Evolutionary conservation across 768 basidiomycete species (phyloP).

Genomic region (Calocera viscosa): DNA sequence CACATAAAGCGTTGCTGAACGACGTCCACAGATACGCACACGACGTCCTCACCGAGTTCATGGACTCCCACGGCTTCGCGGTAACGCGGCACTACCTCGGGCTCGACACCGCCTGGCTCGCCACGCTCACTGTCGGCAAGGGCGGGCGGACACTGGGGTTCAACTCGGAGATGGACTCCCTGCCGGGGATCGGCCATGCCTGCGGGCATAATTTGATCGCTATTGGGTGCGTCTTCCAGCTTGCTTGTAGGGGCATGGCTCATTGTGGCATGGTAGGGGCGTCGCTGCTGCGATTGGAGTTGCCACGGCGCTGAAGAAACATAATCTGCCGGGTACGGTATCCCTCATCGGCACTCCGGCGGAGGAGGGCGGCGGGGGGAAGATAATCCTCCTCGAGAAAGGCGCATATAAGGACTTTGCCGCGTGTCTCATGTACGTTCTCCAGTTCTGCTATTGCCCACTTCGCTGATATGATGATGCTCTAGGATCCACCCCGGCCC

Average conservation of each 20-base stretch:
- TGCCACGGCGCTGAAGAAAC: constrained; percentile 46
- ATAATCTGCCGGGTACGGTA: constrained; percentile 54
- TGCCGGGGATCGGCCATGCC: constrained; percentile 30
- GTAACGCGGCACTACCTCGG: constrained; percentile 45
- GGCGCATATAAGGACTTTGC: neutral
- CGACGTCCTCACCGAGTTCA: constrained; percentile 53
- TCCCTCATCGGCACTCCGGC: constrained; percentile 69
- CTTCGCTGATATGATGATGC: too few species aligned
- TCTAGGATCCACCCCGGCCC: neutral
- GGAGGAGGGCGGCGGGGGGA: constrained; percentile 19
- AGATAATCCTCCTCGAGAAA: neutral
- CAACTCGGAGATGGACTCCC: constrained; percentile 71
- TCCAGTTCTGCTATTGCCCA: too few species aligned
- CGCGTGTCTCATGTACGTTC: neutral
- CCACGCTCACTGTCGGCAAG: constrained; percentile 47
- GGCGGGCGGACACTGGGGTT: constrained; percentile 63
- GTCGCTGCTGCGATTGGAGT: constrained; percentile 59
- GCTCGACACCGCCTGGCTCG: constrained; percentile 67
- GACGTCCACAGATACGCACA: constrained; percentile 67
- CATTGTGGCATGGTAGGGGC: constrained; percentile 26
- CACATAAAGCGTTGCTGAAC: constrained; percentile 57
- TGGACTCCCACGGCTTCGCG: constrained; percentile 51
- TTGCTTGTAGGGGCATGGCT: too few species aligned
- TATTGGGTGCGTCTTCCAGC: constrained; percentile 33
- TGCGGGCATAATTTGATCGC: constrained; percentile 80